Evolutionary conservation across 805 yeast species (phyloP).

Genomic region (Myxozyma neglecta): DNA sequence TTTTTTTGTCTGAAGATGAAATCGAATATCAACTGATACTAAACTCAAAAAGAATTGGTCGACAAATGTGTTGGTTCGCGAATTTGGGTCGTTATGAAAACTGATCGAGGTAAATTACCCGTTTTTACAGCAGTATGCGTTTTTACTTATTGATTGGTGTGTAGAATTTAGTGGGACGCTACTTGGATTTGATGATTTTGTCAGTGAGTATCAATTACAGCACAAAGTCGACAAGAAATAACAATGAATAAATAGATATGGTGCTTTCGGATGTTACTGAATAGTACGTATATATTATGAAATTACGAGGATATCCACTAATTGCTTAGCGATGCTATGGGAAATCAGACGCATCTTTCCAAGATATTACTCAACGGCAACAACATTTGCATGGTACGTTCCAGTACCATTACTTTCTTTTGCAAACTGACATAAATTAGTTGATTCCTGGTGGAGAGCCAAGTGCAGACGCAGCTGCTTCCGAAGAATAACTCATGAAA

Average conservation of each 20-base stretch:
- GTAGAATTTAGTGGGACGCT: conserved; percentile 82
- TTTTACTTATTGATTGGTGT: not conserved
- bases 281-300: conserved; percentile 36
- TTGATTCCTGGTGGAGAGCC: conserved; percentile 33
- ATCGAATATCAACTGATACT: not conserved
- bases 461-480: conserved; percentile 8
- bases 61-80: conserved; percentile 83
- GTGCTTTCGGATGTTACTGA: conserved; percentile 82
- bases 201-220: conserved; percentile 46
- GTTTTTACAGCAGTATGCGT: not conserved
- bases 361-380: conserved; percentile 45
- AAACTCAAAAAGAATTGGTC: conserved; percentile 73
- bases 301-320: not conserved
- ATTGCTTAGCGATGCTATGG: conserved; percentile 43
- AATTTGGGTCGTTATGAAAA: conserved; percentile 68
- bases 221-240: not conserved
- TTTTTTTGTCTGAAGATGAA: not conserved
- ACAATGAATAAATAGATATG: conserved; percentile 46
- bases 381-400: conserved; percentile 43
- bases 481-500: not conserved
- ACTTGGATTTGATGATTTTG: conserved; percentile 93
- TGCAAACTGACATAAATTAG: not conserved
- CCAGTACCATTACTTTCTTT: not conserved
- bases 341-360: conserved; percentile 46
- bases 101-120: conserved; percentile 41